A percentile compares a stretch with the other conserved stretches of the same genome.
phyloP scores from a whole-genome alignment of 1,284 basidiomycete species.

The Termitomyces sp. region DNA sequence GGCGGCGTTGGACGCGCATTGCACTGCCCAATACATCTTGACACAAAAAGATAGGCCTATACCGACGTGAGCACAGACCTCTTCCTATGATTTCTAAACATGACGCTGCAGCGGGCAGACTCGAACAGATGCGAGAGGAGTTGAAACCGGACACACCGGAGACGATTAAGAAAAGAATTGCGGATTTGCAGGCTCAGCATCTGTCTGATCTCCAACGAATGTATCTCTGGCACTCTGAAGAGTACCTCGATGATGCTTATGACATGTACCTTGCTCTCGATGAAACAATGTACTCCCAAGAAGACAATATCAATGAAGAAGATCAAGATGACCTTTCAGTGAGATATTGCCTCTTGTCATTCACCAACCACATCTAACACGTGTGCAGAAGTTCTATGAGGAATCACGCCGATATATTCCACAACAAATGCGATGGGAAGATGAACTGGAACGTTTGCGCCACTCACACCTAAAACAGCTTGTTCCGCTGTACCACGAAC shows the following conservation, averaged over 20 bases:
- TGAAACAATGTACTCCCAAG: conserved; percentile 27
- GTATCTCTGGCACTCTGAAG: conserved; percentile 36
- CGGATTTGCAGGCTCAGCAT: conserved; percentile 35
- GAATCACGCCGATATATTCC: conserved; percentile 16
- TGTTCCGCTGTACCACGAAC: conserved; percentile 27
- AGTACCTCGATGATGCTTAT: conserved; percentile 36
- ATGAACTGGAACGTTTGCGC: conserved; percentile 37
- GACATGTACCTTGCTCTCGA: conserved; percentile 31
- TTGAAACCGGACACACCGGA: conserved; percentile 24
- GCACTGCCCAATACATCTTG: conserved; percentile 29
- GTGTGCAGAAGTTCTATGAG: conserved; percentile 25
- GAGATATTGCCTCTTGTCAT: background rate
- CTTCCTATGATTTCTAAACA: background rate
- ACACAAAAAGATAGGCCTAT: conserved; percentile 32
- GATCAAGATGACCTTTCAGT: background rate
- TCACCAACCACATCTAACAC: background rate
- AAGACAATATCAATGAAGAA: conserved; percentile 23
- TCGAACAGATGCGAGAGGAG: conserved; percentile 33
- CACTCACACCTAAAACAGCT: conserved; percentile 38
- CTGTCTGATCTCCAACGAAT: conserved; percentile 38
- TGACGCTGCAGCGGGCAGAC: conserved; percentile 18
- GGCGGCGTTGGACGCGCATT: conserved; percentile 26
- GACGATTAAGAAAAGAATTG: conserved; percentile 31
- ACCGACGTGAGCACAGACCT: conserved; percentile 27
- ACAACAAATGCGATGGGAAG: conserved; percentile 26